Base-by-base conservation (phyloP, 768 basidiomycete species). In the Rhodosporidiobolus sp. region DNA sequence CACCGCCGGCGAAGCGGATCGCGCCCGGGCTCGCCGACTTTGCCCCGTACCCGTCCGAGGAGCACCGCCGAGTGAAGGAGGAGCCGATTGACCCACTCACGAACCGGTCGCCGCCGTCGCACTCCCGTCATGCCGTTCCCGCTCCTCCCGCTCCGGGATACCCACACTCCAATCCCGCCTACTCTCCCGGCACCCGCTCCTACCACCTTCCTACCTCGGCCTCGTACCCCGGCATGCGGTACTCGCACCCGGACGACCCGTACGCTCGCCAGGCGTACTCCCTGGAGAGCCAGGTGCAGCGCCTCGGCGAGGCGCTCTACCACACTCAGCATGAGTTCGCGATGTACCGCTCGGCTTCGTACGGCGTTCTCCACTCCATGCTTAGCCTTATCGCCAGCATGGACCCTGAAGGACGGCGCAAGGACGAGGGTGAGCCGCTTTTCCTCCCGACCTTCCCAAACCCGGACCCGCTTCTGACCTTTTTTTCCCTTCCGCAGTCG, bases 321-420 rank as follows among this genome's bases (percentile, higher is more conserved):
- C 56, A 62, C 22, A 48, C 65, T 12, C 71, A 72, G 66, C 65
- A 67, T 9, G 71, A 67, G 30, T 35, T 49, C 32, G 34, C 52
- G 10, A 52, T 35, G 26, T 49, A 22, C 9, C 34, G 62, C 2
- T 35, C 66, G n/a, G n/a, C 63, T 8, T 54, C 66, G 12, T 64
- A 59, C 45, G 19, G 38, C 32, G 66, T 68, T 1, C 43, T 72
- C 17, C 66, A 67, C 19, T 48, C 58, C 49, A 12, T 72, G n/a
- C 48, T 72, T 12, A 43, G 62, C 19, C 22, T 67, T n/a, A 52
- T 65, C 8, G 66, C 71, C 0, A 57, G 63, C 17, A 26, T 72
- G 43, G 71, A 72, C 38, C 30, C 53, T 0, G 48, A 48, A 0
- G 71, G 67, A 0, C 56, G 53, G 9, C 14, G 56, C 43, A 53